phyloP scores from a whole-genome alignment of 2,329 filamentous ascomycete genomes.

The Scedosporium dehoogii region DNA sequence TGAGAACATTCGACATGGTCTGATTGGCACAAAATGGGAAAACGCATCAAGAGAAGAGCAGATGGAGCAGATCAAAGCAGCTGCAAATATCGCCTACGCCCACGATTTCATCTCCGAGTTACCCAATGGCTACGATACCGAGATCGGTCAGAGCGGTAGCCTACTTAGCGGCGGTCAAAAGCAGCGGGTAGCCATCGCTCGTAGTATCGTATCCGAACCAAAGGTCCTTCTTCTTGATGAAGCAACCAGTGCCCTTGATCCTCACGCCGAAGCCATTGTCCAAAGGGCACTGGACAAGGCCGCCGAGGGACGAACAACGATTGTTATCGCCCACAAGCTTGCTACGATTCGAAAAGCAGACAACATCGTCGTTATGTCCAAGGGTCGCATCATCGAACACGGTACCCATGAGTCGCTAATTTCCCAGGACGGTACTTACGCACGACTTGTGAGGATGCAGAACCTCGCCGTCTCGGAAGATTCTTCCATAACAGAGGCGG shows the following conservation, averaged over 20 bases:
- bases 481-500: background rate
- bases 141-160: conserved; percentile 54
- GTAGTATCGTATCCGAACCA: conserved; percentile 55
- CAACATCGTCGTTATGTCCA: conserved; percentile 53
- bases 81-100: conserved; percentile 40
- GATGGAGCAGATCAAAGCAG: conserved; percentile 30
- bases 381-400: conserved; percentile 49
- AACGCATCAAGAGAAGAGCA: conserved; percentile 31
- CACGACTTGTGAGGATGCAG: conserved; percentile 35
- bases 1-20: conserved; percentile 41
- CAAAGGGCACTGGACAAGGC: conserved; percentile 44
- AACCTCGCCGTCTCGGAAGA: conserved; percentile 21
- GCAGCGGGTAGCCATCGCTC: conserved; percentile 57
- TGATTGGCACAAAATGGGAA: conserved; percentile 27
- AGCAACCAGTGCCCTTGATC: conserved; percentile 50
- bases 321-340: conserved; percentile 54
- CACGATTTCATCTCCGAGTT: conserved; percentile 42
- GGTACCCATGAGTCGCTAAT: conserved; percentile 53
- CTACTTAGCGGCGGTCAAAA: conserved; percentile 58
- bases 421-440: conserved; percentile 35
- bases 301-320: conserved; percentile 50
- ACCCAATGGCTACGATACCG: conserved; percentile 47
- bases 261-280: conserved; percentile 38
- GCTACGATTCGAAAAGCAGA: conserved; percentile 52
- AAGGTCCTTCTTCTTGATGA: conserved; percentile 58